Evolutionary conservation across 2,329 filamentous ascomycete genomes (phyloP), one percentile per base, ranked within the genome.

Genomic region (Aureobasidium pullulans): DNA sequence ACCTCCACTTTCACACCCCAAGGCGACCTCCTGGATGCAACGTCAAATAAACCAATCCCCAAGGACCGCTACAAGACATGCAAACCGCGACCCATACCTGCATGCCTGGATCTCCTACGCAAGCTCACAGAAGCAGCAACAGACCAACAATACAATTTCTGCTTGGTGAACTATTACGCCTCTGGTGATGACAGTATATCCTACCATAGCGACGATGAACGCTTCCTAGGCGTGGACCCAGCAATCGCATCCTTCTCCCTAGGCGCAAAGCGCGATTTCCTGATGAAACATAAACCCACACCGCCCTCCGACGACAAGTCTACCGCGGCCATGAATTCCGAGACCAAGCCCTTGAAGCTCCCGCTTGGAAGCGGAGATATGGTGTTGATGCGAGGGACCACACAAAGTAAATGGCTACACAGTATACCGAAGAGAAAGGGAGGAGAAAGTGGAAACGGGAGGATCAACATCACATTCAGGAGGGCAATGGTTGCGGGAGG

Each of bases 131-230:
- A 93, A 71, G 77, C 79, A 4, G 81, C 83, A 0, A 89, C 86
- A 0, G 80, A 79, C n/a, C 82, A 82, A 66, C 79, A 68, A 1
- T 93, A 87, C 73, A 93, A 93, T 69, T 90, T 92, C 69, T 88
- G 85, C 61, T 79, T 93, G 1, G 87, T 93, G 4, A 93, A 93
- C 68, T 93, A 93, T 74, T 93, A 93, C 68, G 85, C 86, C n/a
- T 82, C 81, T 3, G 88, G 89, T 0, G 76, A 83, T 6, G 88
- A 93, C 70, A 89, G 86, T 64, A 93, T 93, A 50, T 82, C 85
- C 10, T 93, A 87, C 67, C 88, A 93, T 71, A 88, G 85, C 50
- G 89, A 93, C 65, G 88, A 93, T 67, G 89, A 93, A 75, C 78
- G 82, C 6, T 94, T 93, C 65, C 79, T 93, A 0, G 89, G 88